Evolutionary conservation across 495 filamentous ascomycete species (phyloP), one percentile per base, ranked within the genome.

Genomic region (Penicillium mononematosum): DNA sequence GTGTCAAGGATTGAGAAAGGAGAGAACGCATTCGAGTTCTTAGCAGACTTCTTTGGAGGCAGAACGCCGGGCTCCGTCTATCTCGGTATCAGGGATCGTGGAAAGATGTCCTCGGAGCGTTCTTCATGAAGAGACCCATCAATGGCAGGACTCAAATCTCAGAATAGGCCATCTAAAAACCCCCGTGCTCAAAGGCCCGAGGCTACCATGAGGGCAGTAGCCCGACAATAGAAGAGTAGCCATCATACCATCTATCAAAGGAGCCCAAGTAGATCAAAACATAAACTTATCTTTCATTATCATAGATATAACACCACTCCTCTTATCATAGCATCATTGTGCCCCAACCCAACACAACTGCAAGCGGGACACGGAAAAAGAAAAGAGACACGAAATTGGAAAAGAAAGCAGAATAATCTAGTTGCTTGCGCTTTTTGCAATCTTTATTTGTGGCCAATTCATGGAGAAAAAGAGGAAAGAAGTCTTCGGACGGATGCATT

Each of bases 291-390:
- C 39, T 68, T 68, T 68, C 66, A 63, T 68, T 68, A 68, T 68
- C 60, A 66, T 66, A 53, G 51, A 22, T 55, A 63, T 59, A 58
- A 60, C 60, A 68, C 55, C 59, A 58, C 62, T 62, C 56, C 58
- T 68, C 65, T 46, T 68, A 68, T 68, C 66, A 48, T 68, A 66
- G 55, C 66, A 68, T 66, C 66, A 62, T 66, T 63, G 63, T 38
- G 48, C 50, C 61, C 58, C 31, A 34, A 55, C 49, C 38, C 34
- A 43, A 46, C 45, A 17, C n/a, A 25, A 58, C 9, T 34, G 50
- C 44, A 58, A 45, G 27, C 51, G 31, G 54, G 36, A 59, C 38
- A 53, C 56, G 50, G 49, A 58, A 60, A 58, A 55, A 45, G 39
- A 60, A 48, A 27, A 53, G 39, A 49, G 38, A 53, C 45, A 49